Evolutionary conservation across 208 protist genomes (phyloP).

Genomic region (Leishmania amazonensis): DNA sequence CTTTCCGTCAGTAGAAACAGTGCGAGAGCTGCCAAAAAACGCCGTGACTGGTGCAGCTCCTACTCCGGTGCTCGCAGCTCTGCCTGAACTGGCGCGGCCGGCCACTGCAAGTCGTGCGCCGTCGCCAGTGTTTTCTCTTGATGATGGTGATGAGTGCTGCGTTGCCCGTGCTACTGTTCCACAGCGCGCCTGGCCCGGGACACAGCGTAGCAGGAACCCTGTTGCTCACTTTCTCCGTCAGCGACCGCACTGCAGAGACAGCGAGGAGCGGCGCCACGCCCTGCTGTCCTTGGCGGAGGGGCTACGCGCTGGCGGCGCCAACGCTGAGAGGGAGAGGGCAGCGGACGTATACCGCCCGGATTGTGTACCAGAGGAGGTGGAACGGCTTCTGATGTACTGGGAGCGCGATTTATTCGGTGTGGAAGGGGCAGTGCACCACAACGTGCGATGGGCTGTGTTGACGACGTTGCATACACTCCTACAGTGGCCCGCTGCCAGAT

Average conservation of each 20-base stretch:
- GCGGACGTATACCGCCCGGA: not conserved
- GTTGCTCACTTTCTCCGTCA: conserved; percentile 16
- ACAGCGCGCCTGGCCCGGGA: not conserved
- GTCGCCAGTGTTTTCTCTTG: not conserved
- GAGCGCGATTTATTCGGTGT: conserved; percentile 30
- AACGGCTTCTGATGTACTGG: conserved; percentile 26
- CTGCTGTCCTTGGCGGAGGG: conserved; percentile 2
- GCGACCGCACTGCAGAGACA: conserved; percentile 6
- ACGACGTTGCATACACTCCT: conserved; percentile 36
- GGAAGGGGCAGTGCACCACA: conserved; percentile 35
- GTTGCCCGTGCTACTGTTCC: not conserved
- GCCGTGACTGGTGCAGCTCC: not conserved
- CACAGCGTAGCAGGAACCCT: not conserved
- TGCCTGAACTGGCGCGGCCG: not conserved
- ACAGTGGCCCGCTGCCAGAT: conserved; percentile 10
- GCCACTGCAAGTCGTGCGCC: not conserved
- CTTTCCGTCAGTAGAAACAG: not conserved
- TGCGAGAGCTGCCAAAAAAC: not conserved
- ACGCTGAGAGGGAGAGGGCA: not conserved
- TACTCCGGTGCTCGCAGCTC: not conserved
- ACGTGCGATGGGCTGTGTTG: conserved; percentile 46
- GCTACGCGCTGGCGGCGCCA: not conserved
- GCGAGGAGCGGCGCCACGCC: not conserved
- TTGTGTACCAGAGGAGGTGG: conserved; percentile 20
- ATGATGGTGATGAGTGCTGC: not conserved